A percentile compares a stretch with the other conserved stretches of the same genome.
Conservation (phyloP, 1,284 basidiomycete genomes). For the Irpex rosettiformis region DNA sequence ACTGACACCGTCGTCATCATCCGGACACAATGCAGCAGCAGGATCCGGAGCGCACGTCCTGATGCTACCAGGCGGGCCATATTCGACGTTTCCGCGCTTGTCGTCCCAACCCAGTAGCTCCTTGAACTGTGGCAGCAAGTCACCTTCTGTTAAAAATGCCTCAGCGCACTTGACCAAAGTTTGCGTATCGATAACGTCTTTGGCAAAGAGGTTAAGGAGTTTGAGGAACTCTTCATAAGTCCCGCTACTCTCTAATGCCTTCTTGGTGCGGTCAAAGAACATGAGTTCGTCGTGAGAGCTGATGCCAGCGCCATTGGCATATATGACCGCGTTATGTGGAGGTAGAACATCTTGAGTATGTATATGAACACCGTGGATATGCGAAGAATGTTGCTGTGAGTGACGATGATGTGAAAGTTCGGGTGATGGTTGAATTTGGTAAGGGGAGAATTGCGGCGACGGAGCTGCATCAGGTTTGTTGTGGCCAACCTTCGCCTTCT, state of each 20-base stretch:
- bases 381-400: constrained; percentile 12
- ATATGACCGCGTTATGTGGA: not conserved
- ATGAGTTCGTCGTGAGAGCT: constrained; percentile 80
- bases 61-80: constrained; percentile 75
- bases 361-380: constrained; percentile 4
- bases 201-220: constrained; percentile 75
- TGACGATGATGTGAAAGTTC: constrained; percentile 22
- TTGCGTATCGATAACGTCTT: constrained; percentile 87
- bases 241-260: constrained; percentile 68
- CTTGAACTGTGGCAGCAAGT: constrained; percentile 86
- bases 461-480: constrained; percentile 52
- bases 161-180: constrained; percentile 80
- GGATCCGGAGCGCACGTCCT: constrained; percentile 67
- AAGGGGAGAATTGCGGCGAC: constrained; percentile 55
- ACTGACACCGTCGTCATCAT: constrained; percentile 81
- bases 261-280: constrained; percentile 93
- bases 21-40: constrained; percentile 63
- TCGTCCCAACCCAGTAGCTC: constrained; percentile 81
- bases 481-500: constrained; percentile 52
- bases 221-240: constrained; percentile 85
- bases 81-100: constrained; percentile 62
- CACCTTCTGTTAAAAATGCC: constrained; percentile 78
- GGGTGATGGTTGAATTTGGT: constrained; percentile 36
- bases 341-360: constrained; percentile 6
- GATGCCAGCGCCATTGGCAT: constrained; percentile 31